Evolutionary conservation across 2,329 filamentous ascomycete species (phyloP).

Genomic region (Aspergillus transmontanensis): DNA sequence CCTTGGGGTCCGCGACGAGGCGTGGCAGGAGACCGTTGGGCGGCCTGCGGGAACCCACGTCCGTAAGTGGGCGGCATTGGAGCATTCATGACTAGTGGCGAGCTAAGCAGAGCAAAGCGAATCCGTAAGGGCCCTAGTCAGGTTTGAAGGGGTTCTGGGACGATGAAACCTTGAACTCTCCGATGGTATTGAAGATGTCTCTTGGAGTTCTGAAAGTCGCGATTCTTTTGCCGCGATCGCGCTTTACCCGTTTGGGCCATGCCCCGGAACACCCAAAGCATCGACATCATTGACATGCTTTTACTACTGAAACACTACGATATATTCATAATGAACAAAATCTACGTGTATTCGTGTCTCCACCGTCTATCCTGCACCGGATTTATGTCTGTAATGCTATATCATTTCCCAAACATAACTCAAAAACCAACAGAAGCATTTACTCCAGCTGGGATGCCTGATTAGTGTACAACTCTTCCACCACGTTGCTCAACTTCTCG

Average conservation of each 20-base stretch:
- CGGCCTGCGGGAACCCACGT: constrained; percentile 43
- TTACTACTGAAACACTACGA: neutral
- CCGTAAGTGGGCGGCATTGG: constrained; percentile 46
- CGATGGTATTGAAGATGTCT: constrained; percentile 7
- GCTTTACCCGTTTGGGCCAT: constrained; percentile 39
- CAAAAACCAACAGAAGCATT: neutral
- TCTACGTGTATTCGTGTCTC: neutral
- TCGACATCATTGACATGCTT: neutral
- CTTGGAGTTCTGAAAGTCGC: constrained; percentile 31
- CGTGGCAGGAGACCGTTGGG: constrained; percentile 46
- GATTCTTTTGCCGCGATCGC: constrained; percentile 38
- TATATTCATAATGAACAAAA: too few species aligned
- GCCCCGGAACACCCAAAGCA: constrained; percentile 1
- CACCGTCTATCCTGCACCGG: neutral
- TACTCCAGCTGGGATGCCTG: constrained; percentile 93
- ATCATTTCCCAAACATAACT: constrained; percentile 23
- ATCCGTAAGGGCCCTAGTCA: constrained; percentile 8
- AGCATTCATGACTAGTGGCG: constrained; percentile 37
- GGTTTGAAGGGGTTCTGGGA: constrained; percentile 19
- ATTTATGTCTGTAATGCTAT: constrained; percentile 29
- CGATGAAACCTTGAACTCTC: constrained; percentile 13
- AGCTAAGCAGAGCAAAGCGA: neutral
- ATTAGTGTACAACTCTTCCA: constrained; percentile 96
- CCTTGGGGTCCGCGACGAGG: constrained; percentile 42
- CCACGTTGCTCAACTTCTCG: constrained; percentile 94